Base-by-base conservation (phyloP, 768 basidiomycete species). In the Hydnum rufescens region DNA sequence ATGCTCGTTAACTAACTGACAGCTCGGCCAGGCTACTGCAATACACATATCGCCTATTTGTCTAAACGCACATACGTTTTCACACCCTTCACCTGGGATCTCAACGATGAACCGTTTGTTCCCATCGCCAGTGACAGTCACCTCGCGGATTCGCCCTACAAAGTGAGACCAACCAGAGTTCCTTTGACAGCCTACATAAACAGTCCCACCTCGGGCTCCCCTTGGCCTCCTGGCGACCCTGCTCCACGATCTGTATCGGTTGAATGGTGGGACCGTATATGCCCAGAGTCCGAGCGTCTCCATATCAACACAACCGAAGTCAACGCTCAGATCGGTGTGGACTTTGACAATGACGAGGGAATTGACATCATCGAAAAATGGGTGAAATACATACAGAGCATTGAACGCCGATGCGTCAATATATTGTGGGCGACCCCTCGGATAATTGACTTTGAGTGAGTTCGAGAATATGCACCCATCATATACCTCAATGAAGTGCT, bases 391-490 rank as follows among this genome's bases (percentile, higher is more conserved):
- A 8, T 47, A 26, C 8, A 28, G 44, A 25, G 44, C 44, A 13
- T 47, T 8, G 25, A 47, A 13, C 36, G 22, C 13, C 8, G 44
- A 13, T 47, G 44, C 44, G 26, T 47, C 26, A 47, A 47, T 26
- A 13, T 47, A 8, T 8, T 47, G 44, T 28, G 26, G 44, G 44
- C 8, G 8, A 47, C 44, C 8, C 55, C 54, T 8, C 71, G 72
- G 23, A 59, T 77, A 1, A 77, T 78, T 54, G 67, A 71, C 46
- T 72, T 75, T 54, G 73, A 72, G 77, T 76, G 57, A 13, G n/a
- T n/a, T n/a, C n/a, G n/a, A n/a, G n/a, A n/a, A n/a, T n/a, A n/a
- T n/a, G n/a, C n/a, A n/a, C n/a, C n/a, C n/a, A n/a, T n/a, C n/a
- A n/a, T n/a, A n/a, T n/a, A n/a, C n/a, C n/a, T n/a, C n/a, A n/a